Evolutionary conservation across 148 eudicot species (phyloP).

Genomic region (Euryodendron excelsum): DNA sequence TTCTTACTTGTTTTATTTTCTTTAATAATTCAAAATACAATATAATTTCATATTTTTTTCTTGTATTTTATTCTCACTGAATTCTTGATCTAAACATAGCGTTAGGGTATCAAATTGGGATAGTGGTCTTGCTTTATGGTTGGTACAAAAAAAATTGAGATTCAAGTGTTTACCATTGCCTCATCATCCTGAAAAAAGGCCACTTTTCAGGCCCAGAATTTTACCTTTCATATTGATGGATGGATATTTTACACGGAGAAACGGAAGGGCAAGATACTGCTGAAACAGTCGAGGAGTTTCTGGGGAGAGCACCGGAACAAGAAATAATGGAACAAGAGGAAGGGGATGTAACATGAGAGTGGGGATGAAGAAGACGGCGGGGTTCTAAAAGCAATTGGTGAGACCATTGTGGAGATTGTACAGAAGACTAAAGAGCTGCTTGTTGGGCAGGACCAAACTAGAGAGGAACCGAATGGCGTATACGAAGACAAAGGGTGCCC

Average conservation of each 20-base stretch:
- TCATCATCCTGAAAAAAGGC: not conserved
- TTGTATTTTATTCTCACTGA: too few species aligned
- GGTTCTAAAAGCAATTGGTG: constrained; percentile 42
- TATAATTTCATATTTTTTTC: too few species aligned
- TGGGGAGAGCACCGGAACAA: not conserved
- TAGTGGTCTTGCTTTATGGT: too few species aligned
- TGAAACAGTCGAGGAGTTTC: not conserved
- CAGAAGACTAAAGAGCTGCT: constrained; percentile 41
- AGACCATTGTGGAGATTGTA: constrained; percentile 52
- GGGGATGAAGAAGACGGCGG: constrained; percentile 16
- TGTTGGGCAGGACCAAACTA: constrained; percentile 20
- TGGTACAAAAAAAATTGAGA: too few species aligned
- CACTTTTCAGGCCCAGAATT: not conserved
- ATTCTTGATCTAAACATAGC: too few species aligned
- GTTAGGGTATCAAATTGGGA: too few species aligned
- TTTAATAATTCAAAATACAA: too few species aligned
- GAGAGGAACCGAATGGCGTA: not conserved
- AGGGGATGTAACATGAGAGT: not conserved
- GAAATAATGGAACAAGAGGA: not conserved
- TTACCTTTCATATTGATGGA: not conserved
- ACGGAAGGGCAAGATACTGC: not conserved
- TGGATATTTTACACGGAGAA: not conserved
- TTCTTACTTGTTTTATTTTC: too few species aligned
- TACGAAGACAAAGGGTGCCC: not conserved
- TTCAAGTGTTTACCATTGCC: too few species aligned